Conservation (phyloP, 1,139 yeast genomes). For the Ogataea hybrid region DNA sequence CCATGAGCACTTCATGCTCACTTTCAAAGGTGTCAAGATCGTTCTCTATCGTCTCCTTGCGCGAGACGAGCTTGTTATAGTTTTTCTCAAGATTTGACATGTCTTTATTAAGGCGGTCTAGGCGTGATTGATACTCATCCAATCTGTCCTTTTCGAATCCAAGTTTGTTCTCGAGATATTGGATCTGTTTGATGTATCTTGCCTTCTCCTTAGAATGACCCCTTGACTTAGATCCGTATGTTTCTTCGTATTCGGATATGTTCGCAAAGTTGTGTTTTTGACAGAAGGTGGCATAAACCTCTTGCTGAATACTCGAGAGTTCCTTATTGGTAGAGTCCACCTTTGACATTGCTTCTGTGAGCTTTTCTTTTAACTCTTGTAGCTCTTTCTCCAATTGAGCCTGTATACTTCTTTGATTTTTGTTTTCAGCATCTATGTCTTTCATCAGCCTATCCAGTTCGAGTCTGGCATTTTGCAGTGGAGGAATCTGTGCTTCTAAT, state of each 20-base stretch:
- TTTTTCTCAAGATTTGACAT: slow-evolving; percentile 36
- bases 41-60: slow-evolving; percentile 37
- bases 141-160: slow-evolving; percentile 62
- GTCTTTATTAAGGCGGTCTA: slow-evolving; percentile 38
- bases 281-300: slow-evolving; percentile 56
- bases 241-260: slow-evolving; percentile 64
- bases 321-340: slow-evolving; percentile 32
- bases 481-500: slow-evolving; percentile 54
- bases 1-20: slow-evolving; percentile 44
- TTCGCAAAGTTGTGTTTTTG: slow-evolving; percentile 46
- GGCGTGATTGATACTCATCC: slow-evolving; percentile 47
- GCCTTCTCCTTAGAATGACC: slow-evolving; percentile 63
- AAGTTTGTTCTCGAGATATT: slow-evolving; percentile 60
- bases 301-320: slow-evolving; percentile 40
- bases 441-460: slow-evolving; percentile 50
- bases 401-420: slow-evolving; percentile 41
- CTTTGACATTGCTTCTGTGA: slow-evolving; percentile 21
- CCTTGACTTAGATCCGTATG: slow-evolving; percentile 62
- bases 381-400: slow-evolving; percentile 37
- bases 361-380: slow-evolving; percentile 23
- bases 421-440: slow-evolving; percentile 56
- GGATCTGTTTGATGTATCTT: slow-evolving; percentile 56
- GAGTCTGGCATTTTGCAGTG: slow-evolving; percentile 48
- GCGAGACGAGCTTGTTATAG: slow-evolving; percentile 33
- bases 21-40: slow-evolving; percentile 49